Evolutionary conservation across 2,329 filamentous ascomycete genomes (phyloP).

Genomic region (Stemphylium vesicarium): DNA sequence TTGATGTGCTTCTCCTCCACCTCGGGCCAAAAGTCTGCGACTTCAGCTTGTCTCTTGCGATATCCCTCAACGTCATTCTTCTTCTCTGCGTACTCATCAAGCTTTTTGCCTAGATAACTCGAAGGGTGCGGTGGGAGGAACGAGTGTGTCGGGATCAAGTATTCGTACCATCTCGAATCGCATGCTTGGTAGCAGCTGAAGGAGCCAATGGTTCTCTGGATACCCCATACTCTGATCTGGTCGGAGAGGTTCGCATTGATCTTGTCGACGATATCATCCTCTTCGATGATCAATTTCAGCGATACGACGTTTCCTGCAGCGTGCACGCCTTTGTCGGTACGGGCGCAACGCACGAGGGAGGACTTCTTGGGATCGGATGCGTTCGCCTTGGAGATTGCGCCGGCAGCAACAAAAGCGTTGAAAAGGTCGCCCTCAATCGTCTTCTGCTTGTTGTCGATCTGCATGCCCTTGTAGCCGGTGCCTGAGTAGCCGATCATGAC

Average conservation of each 20-base stretch:
- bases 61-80: constrained; percentile 74
- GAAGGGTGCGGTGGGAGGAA: constrained; percentile 91
- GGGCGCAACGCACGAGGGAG: constrained; percentile 87
- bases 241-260: constrained; percentile 85
- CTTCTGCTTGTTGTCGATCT: constrained; percentile 77
- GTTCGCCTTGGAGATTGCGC: constrained; percentile 95
- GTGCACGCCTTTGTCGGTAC: constrained; percentile 97
- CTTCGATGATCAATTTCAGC: constrained; percentile 93
- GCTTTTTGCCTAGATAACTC: constrained; percentile 81
- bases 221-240: constrained; percentile 95
- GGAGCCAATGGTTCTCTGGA: constrained; percentile 83
- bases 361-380: constrained; percentile 97
- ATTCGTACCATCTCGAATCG: constrained; percentile 97
- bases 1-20: constrained; percentile 82
- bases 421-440: constrained; percentile 98
- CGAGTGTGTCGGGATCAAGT: constrained; percentile 90
- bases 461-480: constrained; percentile 96
- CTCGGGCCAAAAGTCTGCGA: constrained; percentile 80
- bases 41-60: constrained; percentile 73
- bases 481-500: constrained; percentile 95
- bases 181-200: constrained; percentile 96
- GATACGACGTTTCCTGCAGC: constrained; percentile 95
- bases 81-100: constrained; percentile 79
- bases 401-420: constrained; percentile 85
- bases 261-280: constrained; percentile 82